Evolutionary conservation across 2,329 filamentous ascomycete genomes (phyloP).

Genomic region (Aspergillus costaricaensis): DNA sequence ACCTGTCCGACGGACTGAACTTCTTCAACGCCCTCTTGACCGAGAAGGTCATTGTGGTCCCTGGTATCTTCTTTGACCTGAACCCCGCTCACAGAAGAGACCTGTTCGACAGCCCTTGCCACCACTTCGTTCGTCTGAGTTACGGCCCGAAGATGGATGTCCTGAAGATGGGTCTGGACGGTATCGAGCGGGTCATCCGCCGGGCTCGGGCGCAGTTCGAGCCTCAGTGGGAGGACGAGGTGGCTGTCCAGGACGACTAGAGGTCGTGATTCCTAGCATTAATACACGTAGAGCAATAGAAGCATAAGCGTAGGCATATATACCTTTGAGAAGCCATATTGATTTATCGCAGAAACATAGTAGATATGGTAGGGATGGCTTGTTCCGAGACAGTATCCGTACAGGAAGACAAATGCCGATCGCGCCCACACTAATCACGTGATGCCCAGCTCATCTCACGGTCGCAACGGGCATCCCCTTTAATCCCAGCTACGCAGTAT

Average conservation of each 20-base stretch:
- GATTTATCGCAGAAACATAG: not conserved
- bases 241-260: slow-evolving; percentile 40
- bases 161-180: slow-evolving; percentile 76
- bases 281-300: slow-evolving; percentile 8
- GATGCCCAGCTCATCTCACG: not conserved
- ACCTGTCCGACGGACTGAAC: slow-evolving; percentile 88
- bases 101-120: slow-evolving; percentile 90
- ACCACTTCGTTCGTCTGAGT: slow-evolving; percentile 83
- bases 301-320: not conserved
- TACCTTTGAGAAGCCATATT: not conserved
- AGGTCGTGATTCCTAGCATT: not conserved
- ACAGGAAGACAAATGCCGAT: not conserved
- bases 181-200: slow-evolving; percentile 76
- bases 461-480: not conserved
- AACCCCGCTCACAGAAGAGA: slow-evolving; percentile 89
- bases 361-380: not conserved
- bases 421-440: not conserved
- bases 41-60: slow-evolving; percentile 95
- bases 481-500: not conserved
- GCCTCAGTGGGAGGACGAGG: slow-evolving; percentile 38
- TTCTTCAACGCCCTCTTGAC: slow-evolving; percentile 94
- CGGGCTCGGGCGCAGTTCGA: slow-evolving; percentile 38
- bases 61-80: slow-evolving; percentile 96
- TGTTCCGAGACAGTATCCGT: too few relatives aligned
- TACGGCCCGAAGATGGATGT: slow-evolving; percentile 82